Conservation (phyloP, 83 land plant species). For the Thuja plicata region DNA sequence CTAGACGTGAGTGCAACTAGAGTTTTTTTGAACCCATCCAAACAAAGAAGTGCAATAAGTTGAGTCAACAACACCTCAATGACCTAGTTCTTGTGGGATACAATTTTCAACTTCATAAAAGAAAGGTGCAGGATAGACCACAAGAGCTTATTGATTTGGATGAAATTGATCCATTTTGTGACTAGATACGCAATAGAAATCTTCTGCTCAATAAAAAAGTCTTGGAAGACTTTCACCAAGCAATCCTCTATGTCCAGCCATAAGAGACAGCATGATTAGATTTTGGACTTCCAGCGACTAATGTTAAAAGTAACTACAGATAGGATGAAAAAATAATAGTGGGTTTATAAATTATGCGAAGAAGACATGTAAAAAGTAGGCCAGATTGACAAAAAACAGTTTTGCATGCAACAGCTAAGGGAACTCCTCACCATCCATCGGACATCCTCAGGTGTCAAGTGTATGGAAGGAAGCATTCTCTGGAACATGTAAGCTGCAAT, state of each 20-base stretch:
- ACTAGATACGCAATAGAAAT: too few relatives aligned
- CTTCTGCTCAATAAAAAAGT: too few relatives aligned
- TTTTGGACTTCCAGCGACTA: not conserved
- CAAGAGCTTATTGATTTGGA: too few relatives aligned
- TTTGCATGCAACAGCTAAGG: not conserved
- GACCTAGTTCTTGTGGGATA: too few relatives aligned
- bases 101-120: too few relatives aligned
- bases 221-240: too few relatives aligned
- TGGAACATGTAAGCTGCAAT: slow-evolving; percentile 97
- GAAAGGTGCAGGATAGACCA: too few relatives aligned
- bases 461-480: slow-evolving; percentile 82
- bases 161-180: too few relatives aligned
- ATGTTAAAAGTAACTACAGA: not conserved
- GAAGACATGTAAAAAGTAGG: slow-evolving; percentile 2
- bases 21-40: too few relatives aligned
- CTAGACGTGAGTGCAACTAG: too few relatives aligned
- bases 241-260: not conserved
- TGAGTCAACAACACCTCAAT: too few relatives aligned
- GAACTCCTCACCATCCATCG: slow-evolving; percentile 73
- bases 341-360: not conserved
- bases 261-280: not conserved
- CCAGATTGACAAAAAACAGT: not conserved
- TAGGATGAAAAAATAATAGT: not conserved
- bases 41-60: too few relatives aligned
- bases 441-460: slow-evolving; percentile 92